Base-by-base conservation (phyloP, 23 red algal genomes). In the Agarophyton chilense region DNA sequence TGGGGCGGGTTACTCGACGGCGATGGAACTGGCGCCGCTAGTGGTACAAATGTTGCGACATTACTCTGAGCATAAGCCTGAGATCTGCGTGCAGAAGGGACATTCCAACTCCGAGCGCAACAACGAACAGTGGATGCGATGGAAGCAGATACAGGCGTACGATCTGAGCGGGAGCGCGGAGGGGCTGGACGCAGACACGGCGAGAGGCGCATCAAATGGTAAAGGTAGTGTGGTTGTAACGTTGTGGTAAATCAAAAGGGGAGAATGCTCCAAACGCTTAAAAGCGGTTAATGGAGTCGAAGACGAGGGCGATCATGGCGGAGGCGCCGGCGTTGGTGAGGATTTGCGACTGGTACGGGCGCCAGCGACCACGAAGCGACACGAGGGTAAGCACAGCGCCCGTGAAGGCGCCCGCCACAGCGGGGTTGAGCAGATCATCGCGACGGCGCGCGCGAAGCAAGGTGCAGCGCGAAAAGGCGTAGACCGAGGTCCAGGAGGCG, bases 321-420 rank as follows among this genome's bases (percentile, higher is more conserved):
- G 84, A 88, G 2, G 68, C 84, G 29, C 58, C 66, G 29, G 84
- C 84, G 46, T 88, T 88, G 21, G 71, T 88, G 6, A 77, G 51
- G 57, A 88, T 75, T 14, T 57, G 47, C 8, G 66, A 43, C 39
- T 77, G 84, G 46, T 66, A 52, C 8, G 29, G 45, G n/a, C 84
- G 84, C 84, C 84, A 88, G 36, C 63, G 50, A 8, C 84, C 84
- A 14, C 84, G 84, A 8, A 75, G 28, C 21, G 65, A 57, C 34
- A 66, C 19, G 26, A 75, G 45, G 19, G 68, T 88, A 43, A 88
- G 68, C 4, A 77, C 71, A 14, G 64, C 84, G 9, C 84, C 84
- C 4, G 84, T 77, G 51, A 88, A 77, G 5, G 51, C 66, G 33
- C 84, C 84, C 10, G 84, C 84, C 35, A 88, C 9, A n/a, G 63